A percentile compares a stretch with the other conserved stretches of the same genome.
phyloP scores from a whole-genome alignment of 345 rosid genomes.

The Pseudoturritis turrita region DNA sequence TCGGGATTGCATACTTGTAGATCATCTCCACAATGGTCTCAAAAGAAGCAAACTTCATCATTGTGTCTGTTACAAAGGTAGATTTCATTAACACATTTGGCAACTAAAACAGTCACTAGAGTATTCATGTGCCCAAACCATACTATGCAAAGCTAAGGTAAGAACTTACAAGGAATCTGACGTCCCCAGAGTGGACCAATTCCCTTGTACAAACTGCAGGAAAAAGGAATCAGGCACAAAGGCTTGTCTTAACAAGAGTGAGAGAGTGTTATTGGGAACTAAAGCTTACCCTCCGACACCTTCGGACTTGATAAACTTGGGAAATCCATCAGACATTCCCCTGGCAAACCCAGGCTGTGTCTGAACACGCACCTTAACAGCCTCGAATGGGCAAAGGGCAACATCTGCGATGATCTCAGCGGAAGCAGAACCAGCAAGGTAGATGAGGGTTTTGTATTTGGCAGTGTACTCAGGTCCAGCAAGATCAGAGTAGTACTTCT shows the following conservation, averaged over 20 bases:
- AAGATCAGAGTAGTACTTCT: constrained; percentile 82
- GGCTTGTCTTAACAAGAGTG: neutral
- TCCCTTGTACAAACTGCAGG: constrained; percentile 86
- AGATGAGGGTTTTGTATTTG: constrained; percentile 69
- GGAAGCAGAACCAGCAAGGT: constrained; percentile 78
- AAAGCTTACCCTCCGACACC: constrained; percentile 64
- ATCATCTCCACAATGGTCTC: constrained; percentile 86
- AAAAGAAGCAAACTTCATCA: constrained; percentile 98
- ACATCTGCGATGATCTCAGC: constrained; percentile 92
- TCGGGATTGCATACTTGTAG: constrained; percentile 81
- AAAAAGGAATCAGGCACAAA: neutral
- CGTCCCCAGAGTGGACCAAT: constrained; percentile 97
- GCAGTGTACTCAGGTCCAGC: constrained; percentile 82
- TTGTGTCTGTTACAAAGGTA: constrained; percentile 53
- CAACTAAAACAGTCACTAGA: neutral
- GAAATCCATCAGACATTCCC: constrained; percentile 87
- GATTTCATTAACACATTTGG: neutral
- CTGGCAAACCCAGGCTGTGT: constrained; percentile 99
- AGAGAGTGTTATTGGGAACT: neutral
- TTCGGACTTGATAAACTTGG: constrained; percentile 83
- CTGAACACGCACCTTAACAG: constrained; percentile 95
- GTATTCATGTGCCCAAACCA: neutral
- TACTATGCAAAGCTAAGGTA: neutral
- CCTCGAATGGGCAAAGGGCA: constrained; percentile 95
- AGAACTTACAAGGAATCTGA: constrained; percentile 91